Base-by-base conservation (phyloP, 441 rosid genomes). In the Croton setiger region DNA sequence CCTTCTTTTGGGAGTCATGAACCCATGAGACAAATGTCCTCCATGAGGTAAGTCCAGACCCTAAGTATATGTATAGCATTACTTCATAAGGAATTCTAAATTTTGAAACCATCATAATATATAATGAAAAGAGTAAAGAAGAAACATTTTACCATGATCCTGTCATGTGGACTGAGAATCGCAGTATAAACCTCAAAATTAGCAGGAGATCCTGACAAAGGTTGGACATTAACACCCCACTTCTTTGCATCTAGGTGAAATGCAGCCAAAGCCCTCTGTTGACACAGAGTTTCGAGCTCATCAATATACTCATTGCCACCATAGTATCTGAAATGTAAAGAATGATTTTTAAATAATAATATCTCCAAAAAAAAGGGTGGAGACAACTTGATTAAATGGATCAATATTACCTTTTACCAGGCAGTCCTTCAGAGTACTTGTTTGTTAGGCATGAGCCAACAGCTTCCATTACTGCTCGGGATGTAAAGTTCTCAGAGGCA, bases 141-240 rank as follows among this genome's bases (percentile, higher is more conserved):
- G 60, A 47, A 39, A 64, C 15, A 73, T 33, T 47, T 73, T 66
- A 91, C 98, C 97, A 88, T 93, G 72, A 91, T 85, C n/a, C 95
- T 82, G 71, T 91, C 97, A 76, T 87, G 95, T 17, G 96, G 97
- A 3, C 68, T 87, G 47, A 91, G 88, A 76, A 93, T 58, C 15
- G 97, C 98, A 47, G 96, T 93, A 74, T 91, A 91, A 75, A 89
- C 97, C 78, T 85, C 96, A 77, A 91, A 91, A 74, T 89, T 93
- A 44, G 98, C 98, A 72, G 98, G 97, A 33, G 96, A 93, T 56
- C 98, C 97, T 63, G 98, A 93, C 79, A 93, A 81, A 5, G 97
- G 97, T 73, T 93, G 98, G 71, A 89, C 97, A 71, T 93, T 93
- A 56, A 93, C 95, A 7, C 95, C 97, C 98, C 98, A 93, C 67